Percentiles rank a stretch among this genome's conserved stretches.
Evolutionary conservation across 495 filamentous ascomycete genomes (phyloP).

Genomic region (Hypomontagnella submonticulosa): DNA sequence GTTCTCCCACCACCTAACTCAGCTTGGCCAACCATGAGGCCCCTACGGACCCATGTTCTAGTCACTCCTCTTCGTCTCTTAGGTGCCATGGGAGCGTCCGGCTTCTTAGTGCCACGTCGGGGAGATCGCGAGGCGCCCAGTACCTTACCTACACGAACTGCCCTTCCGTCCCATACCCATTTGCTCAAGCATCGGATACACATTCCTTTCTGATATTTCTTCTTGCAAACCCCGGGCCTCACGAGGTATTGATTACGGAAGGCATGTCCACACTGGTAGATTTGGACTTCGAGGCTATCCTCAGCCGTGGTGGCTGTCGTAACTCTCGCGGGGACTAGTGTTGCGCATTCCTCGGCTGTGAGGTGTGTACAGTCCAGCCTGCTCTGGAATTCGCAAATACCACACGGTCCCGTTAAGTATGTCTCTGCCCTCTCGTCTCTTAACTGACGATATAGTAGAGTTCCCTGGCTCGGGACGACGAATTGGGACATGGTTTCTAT

Average conservation of each 20-base stretch:
- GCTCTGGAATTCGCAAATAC: not conserved
- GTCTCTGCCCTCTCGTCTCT: not conserved
- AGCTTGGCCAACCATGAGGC: conserved; percentile 3
- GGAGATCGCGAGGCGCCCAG: conserved; percentile 4
- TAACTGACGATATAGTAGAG: conserved; percentile 3
- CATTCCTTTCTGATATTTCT: conserved; percentile 8
- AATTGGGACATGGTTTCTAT: not conserved
- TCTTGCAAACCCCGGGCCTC: not conserved
- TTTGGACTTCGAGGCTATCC: not conserved
- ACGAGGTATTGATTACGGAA: not conserved
- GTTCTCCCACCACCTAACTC: not conserved
- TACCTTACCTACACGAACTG: conserved; percentile 20
- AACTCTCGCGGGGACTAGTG: conserved; percentile 5
- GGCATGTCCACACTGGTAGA: conserved; percentile 31
- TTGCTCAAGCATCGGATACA: conserved; percentile 22
- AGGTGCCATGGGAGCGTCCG: not conserved
- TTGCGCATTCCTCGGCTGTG: conserved; percentile 14
- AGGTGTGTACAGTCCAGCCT: conserved; percentile 27
- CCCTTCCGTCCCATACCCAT: conserved; percentile 21
- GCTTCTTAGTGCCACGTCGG: not conserved
- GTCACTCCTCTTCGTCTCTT: not conserved
- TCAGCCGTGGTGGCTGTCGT: not conserved
- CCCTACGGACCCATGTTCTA: conserved; percentile 15
- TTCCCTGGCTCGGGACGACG: not conserved
- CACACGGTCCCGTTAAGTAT: not conserved